Conservation (phyloP, 305 asterid species). For the Withania somnifera region DNA sequence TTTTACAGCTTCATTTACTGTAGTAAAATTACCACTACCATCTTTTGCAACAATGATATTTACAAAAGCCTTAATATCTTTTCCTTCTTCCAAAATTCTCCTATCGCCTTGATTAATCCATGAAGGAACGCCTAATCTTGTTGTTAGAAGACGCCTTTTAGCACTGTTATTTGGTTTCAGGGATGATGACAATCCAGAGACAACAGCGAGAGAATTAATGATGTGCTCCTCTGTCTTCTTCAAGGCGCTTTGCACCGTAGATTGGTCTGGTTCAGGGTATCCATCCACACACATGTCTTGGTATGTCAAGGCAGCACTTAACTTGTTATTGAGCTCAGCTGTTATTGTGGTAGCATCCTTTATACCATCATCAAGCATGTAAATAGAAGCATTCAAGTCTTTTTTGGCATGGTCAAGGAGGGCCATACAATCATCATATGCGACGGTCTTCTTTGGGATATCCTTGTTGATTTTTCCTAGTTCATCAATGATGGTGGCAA, state of each 20-base stretch:
- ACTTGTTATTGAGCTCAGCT: slow-evolving; percentile 52
- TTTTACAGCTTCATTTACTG: slow-evolving; percentile 47
- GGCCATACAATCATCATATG: slow-evolving; percentile 44
- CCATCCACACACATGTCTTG: slow-evolving; percentile 76
- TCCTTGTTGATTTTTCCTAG: slow-evolving; percentile 28
- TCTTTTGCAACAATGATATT: slow-evolving; percentile 69
- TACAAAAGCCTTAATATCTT: slow-evolving; percentile 14
- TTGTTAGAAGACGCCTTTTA: slow-evolving; percentile 29
- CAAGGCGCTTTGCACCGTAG: slow-evolving; percentile 22
- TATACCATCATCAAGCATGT: slow-evolving; percentile 12
- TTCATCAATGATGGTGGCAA: slow-evolving; percentile 25
- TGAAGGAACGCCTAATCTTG: slow-evolving; percentile 15
- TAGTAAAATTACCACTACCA: slow-evolving; percentile 48
- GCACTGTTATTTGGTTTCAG: background rate
- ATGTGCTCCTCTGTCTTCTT: slow-evolving; percentile 31
- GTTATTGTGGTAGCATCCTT: slow-evolving; percentile 1
- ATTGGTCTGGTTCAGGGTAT: slow-evolving; percentile 50
- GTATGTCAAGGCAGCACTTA: slow-evolving; percentile 69
- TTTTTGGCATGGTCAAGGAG: slow-evolving; percentile 52
- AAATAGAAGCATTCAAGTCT: slow-evolving; percentile 45
- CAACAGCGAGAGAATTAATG: slow-evolving; percentile 61
- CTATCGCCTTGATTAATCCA: slow-evolving; percentile 44
- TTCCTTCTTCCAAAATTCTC: slow-evolving; percentile 38
- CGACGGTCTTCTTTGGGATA: slow-evolving; percentile 35
- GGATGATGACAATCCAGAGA: slow-evolving; percentile 20